Evolutionary conservation across 176 grass and related monocot species (phyloP).

Genomic region (Neostapfia colusana): DNA sequence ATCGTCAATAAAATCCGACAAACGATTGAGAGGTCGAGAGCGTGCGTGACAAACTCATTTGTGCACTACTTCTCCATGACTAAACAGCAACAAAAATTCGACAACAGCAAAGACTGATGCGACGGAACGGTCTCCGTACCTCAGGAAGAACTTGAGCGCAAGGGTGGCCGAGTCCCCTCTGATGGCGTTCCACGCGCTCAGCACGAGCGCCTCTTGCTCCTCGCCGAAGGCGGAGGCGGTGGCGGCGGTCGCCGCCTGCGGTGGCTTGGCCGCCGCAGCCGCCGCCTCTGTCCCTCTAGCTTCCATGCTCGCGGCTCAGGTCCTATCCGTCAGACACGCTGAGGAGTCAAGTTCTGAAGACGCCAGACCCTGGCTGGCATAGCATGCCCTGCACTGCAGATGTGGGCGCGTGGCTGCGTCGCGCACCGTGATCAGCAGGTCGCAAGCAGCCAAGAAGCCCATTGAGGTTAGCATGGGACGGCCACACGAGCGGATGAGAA

Average conservation of each 20-base stretch:
- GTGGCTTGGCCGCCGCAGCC: neutral
- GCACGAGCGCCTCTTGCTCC: constrained; percentile 55
- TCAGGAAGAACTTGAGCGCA: constrained; percentile 56
- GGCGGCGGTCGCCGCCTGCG: neutral
- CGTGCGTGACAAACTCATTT: too few species aligned
- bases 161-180: constrained; percentile 36
- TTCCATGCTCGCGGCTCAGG: constrained; percentile 16
- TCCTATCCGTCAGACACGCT: neutral
- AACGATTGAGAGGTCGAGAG: too few species aligned
- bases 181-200: constrained; percentile 50
- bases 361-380: neutral
- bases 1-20: too few species aligned
- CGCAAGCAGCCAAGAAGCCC: neutral
- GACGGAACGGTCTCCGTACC: constrained; percentile 1
- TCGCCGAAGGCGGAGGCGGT: constrained; percentile 25
- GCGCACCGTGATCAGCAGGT: neutral
- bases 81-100: neutral
- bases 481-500: neutral
- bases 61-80: too few species aligned
- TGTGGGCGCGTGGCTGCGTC: constrained; percentile 20
- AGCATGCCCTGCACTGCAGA: neutral
- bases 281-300: neutral
- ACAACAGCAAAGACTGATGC: neutral
- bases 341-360: neutral
- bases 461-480: neutral